Conservation (phyloP, 23 red algal genomes). For the Agarophyton chilense region DNA sequence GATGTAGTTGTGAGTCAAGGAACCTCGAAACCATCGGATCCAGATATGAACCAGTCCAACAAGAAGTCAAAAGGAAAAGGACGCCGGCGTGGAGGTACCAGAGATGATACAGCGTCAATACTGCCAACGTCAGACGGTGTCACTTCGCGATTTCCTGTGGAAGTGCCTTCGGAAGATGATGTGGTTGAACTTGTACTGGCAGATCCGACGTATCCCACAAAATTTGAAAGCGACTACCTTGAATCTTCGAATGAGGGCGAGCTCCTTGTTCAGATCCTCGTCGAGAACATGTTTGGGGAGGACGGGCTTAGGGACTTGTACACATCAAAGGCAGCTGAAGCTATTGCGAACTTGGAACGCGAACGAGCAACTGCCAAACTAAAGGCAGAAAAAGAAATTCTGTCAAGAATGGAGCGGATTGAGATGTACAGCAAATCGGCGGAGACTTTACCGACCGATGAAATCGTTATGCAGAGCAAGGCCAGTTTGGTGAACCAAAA, state of each 20-base stretch:
- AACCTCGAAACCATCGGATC: background rate
- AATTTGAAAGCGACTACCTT: slow-evolving; percentile 47
- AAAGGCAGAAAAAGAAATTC: slow-evolving; percentile 43
- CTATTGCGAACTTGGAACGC: slow-evolving; percentile 29
- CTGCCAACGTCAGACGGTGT: background rate
- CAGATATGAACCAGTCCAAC: background rate
- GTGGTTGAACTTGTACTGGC: slow-evolving; percentile 30
- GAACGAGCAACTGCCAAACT: slow-evolving; percentile 45
- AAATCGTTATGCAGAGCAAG: slow-evolving; percentile 23
- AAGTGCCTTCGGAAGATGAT: slow-evolving; percentile 10
- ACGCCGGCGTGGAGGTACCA: slow-evolving; percentile 21
- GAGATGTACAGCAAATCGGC: slow-evolving; percentile 60
- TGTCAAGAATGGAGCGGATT: slow-evolving; percentile 29
- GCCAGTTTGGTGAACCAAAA: background rate
- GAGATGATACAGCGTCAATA: background rate
- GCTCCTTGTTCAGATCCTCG: background rate
- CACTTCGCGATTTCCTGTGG: slow-evolving; percentile 3
- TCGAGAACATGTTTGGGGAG: slow-evolving; percentile 11
- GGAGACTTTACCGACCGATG: slow-evolving; percentile 27
- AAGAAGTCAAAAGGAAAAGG: slow-evolving; percentile 63
- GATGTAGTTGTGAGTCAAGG: slow-evolving; percentile 45
- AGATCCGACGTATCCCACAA: background rate
- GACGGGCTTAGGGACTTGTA: slow-evolving; percentile 7
- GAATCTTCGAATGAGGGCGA: slow-evolving; percentile 35
- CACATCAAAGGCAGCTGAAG: slow-evolving; percentile 36